Base-by-base conservation (phyloP, 1,284 basidiomycete genomes). In the Moesziomyces sp. region DNA sequence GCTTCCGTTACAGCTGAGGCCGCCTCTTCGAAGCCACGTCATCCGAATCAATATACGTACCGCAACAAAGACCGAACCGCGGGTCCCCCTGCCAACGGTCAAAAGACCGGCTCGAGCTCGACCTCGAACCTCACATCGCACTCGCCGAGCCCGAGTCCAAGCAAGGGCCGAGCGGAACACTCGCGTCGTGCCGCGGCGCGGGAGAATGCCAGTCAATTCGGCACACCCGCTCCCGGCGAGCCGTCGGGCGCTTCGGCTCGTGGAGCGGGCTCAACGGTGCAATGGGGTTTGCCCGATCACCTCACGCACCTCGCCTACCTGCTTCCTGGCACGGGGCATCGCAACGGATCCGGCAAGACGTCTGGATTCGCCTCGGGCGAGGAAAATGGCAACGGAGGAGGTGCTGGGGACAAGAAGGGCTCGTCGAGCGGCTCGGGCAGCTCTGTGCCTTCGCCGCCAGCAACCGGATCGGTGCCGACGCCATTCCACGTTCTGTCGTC, bases 261-360 rank as follows among this genome's bases (percentile, higher is more conserved):
- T n/a, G 52, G 64, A 16, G 52, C 91, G 80, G 88, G 90, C 28
- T 86, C 92, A 10, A 89, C 89, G 83, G 90, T 90, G 49, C 90
- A 91, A 47, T 97, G 94, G 94, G 89, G 90, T 65, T 87, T 99
- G 49, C 96, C 96, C 10, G 96, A 99, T 85, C 96, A 98, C 85
- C 89, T 99, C 44, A 89, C 91, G 0, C 92, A 95, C 81, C 90
- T 97, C 60, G 89, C 92, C 71, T 89, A 90, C 76, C 90, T 97
- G 82, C 87, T 99, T 9, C 94, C 94, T 13, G 88, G 89, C 3
- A 43, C 53, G 14, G 40, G 87, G 89, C 24, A 86, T 87, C 52
- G 49, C 18, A 8, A n/a, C 8, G 94, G 93, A 1, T 49, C 45
- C 38, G 44, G 52, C 24, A 63, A 44, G 33, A 23, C 54, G 16